These are phyloP conservation scores for Macrotyloma uniflorum DNA, from an alignment of 306 rosid genomes.

Conservation along the genomic window DNA sequence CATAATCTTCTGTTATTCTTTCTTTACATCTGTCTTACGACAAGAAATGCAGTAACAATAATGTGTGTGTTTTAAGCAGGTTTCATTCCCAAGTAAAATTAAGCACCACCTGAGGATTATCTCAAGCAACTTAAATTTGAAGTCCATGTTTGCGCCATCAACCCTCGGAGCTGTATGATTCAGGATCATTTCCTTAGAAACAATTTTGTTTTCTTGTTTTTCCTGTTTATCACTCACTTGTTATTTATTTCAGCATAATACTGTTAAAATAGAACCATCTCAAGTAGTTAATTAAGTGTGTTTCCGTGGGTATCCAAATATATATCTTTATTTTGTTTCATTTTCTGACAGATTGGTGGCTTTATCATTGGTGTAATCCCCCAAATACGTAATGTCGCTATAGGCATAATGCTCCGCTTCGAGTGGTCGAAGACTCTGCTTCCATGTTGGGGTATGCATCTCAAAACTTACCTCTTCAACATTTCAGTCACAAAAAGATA, in stretches of 20 bases:
- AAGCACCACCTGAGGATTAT: slow-evolving; percentile 30
- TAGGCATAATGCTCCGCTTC: slow-evolving; percentile 76
- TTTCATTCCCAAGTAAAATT: slow-evolving; percentile 40
- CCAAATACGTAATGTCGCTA: slow-evolving; percentile 47
- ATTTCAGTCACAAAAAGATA: background rate
- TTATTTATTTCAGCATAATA: background rate
- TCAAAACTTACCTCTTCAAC: background rate
- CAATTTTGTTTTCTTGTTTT: slow-evolving; percentile 20
- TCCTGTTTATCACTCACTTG: background rate
- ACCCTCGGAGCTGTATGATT: slow-evolving; percentile 75
- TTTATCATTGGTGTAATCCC: slow-evolving; percentile 68
- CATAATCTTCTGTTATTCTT: background rate
- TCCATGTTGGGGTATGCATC: slow-evolving; percentile 70
- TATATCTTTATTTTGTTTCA: background rate
- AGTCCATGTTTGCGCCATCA: slow-evolving; percentile 79
- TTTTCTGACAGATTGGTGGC: slow-evolving; percentile 54
- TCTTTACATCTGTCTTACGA: background rate
- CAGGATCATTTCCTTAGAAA: slow-evolving; percentile 9
- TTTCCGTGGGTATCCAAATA: background rate
- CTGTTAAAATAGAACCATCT: background rate
- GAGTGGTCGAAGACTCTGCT: slow-evolving; percentile 67
- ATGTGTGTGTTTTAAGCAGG: slow-evolving; percentile 40
- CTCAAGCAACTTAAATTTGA: slow-evolving; percentile 53
- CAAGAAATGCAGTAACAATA: slow-evolving; percentile 13
- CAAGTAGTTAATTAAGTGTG: background rate